Percentiles rank a stretch among this genome's conserved stretches.
Conservation (phyloP, 257 asterid species). For the Solanum sejunctum region DNA sequence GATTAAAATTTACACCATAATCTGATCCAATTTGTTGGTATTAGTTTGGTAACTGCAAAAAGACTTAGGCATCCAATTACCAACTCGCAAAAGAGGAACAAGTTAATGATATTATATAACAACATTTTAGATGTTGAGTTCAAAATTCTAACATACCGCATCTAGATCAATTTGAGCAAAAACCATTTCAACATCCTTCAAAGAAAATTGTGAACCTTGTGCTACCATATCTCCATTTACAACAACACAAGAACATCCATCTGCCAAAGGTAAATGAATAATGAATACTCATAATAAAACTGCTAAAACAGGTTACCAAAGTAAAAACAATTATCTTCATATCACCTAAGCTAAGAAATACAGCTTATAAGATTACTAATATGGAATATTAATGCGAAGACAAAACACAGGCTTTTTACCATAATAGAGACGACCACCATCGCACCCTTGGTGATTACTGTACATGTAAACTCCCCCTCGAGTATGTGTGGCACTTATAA, state of each 20-base stretch:
- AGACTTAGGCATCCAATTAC: neutral
- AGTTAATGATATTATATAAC: neutral
- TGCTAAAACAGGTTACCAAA: neutral
- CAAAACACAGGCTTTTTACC: slow-evolving; percentile 34
- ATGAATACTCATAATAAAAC: slow-evolving; percentile 2
- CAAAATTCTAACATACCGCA: slow-evolving; percentile 47
- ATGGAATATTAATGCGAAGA: neutral
- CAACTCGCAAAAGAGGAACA: neutral
- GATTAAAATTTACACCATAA: neutral
- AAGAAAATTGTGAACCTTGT: slow-evolving; percentile 87
- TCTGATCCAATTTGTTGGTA: neutral
- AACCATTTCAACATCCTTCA: slow-evolving; percentile 87
- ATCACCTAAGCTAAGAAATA: neutral
- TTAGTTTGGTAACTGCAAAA: neutral
- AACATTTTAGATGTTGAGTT: neutral
- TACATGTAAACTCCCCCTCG: slow-evolving; percentile 99
- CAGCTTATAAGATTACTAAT: neutral
- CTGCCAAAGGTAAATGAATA: slow-evolving; percentile 28
- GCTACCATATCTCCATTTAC: slow-evolving; percentile 94
- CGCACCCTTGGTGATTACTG: slow-evolving; percentile 96
- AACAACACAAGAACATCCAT: slow-evolving; percentile 90
- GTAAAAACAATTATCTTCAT: neutral
- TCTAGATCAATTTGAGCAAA: slow-evolving; percentile 92
- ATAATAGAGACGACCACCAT: slow-evolving; percentile 90
- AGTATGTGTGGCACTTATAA: slow-evolving; percentile 86